Base-by-base conservation (phyloP, 2,329 filamentous ascomycete species). In the Fusarium sp. region DNA sequence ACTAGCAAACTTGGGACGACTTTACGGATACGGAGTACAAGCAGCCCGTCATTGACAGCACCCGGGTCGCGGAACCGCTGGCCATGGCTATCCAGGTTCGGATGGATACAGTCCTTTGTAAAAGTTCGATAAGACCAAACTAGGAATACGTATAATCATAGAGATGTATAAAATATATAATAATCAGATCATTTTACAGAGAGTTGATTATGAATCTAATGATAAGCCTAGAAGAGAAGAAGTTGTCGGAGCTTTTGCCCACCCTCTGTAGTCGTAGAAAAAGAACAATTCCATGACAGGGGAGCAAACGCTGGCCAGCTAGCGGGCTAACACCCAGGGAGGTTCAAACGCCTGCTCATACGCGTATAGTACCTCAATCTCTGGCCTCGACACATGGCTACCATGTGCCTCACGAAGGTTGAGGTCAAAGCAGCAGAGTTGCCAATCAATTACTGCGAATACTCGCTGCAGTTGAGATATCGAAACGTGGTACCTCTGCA, bases 261-360 rank as follows among this genome's bases (percentile, higher is more conserved):
- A 23, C 23, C 23, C 23, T 23, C 23, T 23, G 23, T 23, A 64
- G 68, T 62, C 33, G 52, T 47, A 62, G 71, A 72, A 72, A 72
- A 74, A 73, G 65, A 74, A 74, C 72, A 74, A 74, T 74, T 74
- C 72, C 49, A 74, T 49, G 67, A 64, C 72, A 64, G 56, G 69
- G 70, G 69, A 51, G 50, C n/a, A 35, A 40, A 61, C 22, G 14
- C 48, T 33, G 9, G 17, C 35, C 35, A 33, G 27, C 27, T 30
- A 13, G 27, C 11, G 9, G 27, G 27, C 27, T 30, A 30, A 30
- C 6, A 15, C 14, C 14, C 30, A 51, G 46, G 46, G 30, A 40
- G 35, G 35, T 35, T 43, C 43, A 43, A 67, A 59, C 62, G 47
- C 49, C 62, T 44, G 62, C 35, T 45, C 25, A 52, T 54, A 70